These are phyloP conservation scores for Lecanicillium sp. DNA, from an alignment of 2,329 filamentous ascomycete species.

Conservation along the genomic window DNA sequence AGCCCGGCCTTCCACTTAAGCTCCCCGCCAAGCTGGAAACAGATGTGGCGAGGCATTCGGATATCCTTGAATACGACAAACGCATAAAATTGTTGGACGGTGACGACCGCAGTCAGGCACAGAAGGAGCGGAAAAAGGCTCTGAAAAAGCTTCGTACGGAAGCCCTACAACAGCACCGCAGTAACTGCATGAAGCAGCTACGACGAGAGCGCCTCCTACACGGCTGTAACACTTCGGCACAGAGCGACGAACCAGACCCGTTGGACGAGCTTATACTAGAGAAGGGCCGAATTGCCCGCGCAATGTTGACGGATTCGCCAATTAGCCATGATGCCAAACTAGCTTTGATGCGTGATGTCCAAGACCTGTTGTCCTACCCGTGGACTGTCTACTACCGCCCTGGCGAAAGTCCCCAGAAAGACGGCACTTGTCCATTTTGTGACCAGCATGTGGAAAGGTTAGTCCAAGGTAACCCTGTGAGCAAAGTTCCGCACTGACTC, in stretches of 20 bases:
- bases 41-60: neutral
- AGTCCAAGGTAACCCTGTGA: neutral
- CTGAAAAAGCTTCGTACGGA: neutral
- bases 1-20: constrained; percentile 2
- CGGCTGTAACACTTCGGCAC: neutral
- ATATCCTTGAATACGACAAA: neutral
- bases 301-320: too few species aligned
- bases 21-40: neutral
- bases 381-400: neutral
- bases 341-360: neutral
- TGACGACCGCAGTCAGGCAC: neutral
- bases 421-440: constrained; percentile 2
- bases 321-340: constrained; percentile 1
- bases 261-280: constrained; percentile 2
- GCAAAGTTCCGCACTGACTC: neutral
- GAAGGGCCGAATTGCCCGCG: neutral
- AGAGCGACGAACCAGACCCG: neutral
- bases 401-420: neutral
- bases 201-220: constrained; percentile 1
- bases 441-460: too few species aligned
- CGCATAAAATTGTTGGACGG: neutral
- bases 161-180: neutral
- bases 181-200: constrained; percentile 2
- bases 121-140: neutral
- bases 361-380: neutral